Evolutionary conservation across 1,284 basidiomycete species (phyloP), one percentile per base, ranked within the genome.

Genomic region (Ustilago shanxiensis): DNA sequence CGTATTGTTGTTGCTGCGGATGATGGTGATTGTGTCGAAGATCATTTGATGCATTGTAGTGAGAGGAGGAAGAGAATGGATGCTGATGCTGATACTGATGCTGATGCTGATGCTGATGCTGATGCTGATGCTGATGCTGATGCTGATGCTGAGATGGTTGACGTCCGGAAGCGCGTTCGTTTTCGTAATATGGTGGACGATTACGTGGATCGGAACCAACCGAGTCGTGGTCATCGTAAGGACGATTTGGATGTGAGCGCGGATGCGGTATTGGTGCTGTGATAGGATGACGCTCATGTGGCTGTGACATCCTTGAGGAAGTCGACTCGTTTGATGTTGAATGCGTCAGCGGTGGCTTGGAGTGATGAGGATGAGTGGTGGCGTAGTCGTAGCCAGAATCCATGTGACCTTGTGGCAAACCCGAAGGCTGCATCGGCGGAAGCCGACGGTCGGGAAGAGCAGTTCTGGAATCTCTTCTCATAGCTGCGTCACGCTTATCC

Each of bases 351-450:
- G 26, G 50, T 11, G 56, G 55, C 22, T 50, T 59, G 9, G 26
- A 33, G 29, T 31, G 51, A 26, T 54, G 45, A 2, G 24, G 31
- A 18, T 58, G 67, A 45, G 65, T 4, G 22, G 24, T 14, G 28
- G 37, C 47, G 33, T 64, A 57, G 35, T 60, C 59, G 13, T 28
- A 47, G 7, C 37, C 26, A 33, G 45, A 18, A 10, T 70, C 61
- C 47, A 47, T 52, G 35, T 66, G 62, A 51, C 35, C 59, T 6
- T 66, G 68, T 45, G 68, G 57, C 26, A 71, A 22, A 51, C 59
- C 63, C 49, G 68, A 66, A 16, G 55, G 52, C 24, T 66, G 68
- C 53, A 60, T 65, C 29, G 37, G 44, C 28, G 54, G 41, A 44
- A 47, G 26, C 31, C 68, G 62, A 66, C 22, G 54, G 20, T 62